These are phyloP conservation scores for Diospyros lotus DNA, from an alignment of 148 eudicot genomes.

Conservation along the genomic window DNA sequence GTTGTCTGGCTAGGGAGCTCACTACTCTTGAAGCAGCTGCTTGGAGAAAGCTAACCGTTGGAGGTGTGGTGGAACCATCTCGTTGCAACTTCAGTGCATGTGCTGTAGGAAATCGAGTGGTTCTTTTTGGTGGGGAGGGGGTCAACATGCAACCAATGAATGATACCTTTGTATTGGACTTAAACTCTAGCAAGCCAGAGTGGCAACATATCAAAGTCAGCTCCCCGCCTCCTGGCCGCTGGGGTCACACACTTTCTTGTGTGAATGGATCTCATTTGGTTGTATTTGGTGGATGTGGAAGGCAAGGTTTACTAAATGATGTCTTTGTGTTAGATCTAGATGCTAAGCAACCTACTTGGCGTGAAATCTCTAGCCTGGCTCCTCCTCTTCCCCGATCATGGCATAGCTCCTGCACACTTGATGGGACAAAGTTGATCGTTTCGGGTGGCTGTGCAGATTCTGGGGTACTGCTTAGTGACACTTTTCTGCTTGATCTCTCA, in stretches of 20 bases:
- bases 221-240: conserved; percentile 96
- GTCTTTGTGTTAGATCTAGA: conserved; percentile 84
- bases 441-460: conserved; percentile 99
- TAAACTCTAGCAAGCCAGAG: conserved; percentile 68
- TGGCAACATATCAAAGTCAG: conserved; percentile 85
- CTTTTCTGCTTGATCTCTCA: conserved; percentile 88
- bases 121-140: conserved; percentile 89
- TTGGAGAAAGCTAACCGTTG: conserved; percentile 81
- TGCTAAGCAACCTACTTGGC: conserved; percentile 91
- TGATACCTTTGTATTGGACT: conserved; percentile 87
- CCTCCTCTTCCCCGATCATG: conserved; percentile 95
- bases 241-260: conserved; percentile 94
- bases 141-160: conserved; percentile 96
- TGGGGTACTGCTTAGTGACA: conserved; percentile 88
- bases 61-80: conserved; percentile 90
- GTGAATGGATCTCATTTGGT: conserved; percentile 80
- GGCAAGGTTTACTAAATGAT: conserved; percentile 80
- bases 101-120: conserved; percentile 93
- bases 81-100: conserved; percentile 98
- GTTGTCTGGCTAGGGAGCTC: conserved; percentile 80
- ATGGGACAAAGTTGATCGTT: conserved; percentile 87
- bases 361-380: conserved; percentile 86
- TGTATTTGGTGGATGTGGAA: conserved; percentile 92
- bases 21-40: conserved; percentile 96
- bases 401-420: conserved; percentile 98